Evolutionary conservation across 2,329 filamentous ascomycete genomes (phyloP).

Genomic region (Bipolaris cookei): DNA sequence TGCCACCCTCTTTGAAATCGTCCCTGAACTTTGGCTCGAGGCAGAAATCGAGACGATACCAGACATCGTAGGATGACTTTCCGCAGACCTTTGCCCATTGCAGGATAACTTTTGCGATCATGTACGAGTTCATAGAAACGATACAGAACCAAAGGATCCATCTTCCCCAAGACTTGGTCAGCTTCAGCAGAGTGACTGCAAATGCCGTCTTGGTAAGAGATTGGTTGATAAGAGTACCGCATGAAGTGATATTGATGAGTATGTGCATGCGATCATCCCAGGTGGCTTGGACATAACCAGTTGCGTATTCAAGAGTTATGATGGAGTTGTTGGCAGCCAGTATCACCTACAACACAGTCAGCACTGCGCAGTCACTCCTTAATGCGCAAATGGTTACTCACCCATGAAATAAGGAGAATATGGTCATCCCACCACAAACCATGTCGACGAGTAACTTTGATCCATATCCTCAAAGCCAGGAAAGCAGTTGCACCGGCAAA

Average conservation of each 20-base stretch:
- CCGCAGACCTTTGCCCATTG: slow-evolving; percentile 59
- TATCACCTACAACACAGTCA: slow-evolving; percentile 44
- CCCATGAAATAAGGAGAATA: slow-evolving; percentile 48
- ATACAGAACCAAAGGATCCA: slow-evolving; percentile 59
- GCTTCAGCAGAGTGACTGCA: slow-evolving; percentile 49
- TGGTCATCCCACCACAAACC: slow-evolving; percentile 52
- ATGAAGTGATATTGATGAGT: slow-evolving; percentile 56
- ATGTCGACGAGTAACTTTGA: slow-evolving; percentile 48
- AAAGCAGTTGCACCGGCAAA: slow-evolving; percentile 48
- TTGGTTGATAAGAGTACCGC: slow-evolving; percentile 49
- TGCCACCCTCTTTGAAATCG: slow-evolving; percentile 59
- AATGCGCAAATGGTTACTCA: slow-evolving; percentile 22
- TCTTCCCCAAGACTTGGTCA: slow-evolving; percentile 55
- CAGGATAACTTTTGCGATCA: slow-evolving; percentile 57
- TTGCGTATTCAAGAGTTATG: slow-evolving; percentile 57
- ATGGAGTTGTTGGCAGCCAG: slow-evolving; percentile 55
- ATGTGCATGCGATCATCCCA: slow-evolving; percentile 63
- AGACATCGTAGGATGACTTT: slow-evolving; percentile 54
- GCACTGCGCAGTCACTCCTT: slow-evolving; percentile 1
- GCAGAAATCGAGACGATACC: slow-evolving; percentile 57
- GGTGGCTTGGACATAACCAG: slow-evolving; percentile 55
- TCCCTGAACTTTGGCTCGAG: slow-evolving; percentile 49
- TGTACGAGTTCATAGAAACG: slow-evolving; percentile 56
- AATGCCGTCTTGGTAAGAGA: slow-evolving; percentile 50
- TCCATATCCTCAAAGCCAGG: slow-evolving; percentile 46